Evolutionary conservation across 148 eudicot species (phyloP).

Genomic region (Polygonum aviculare): DNA sequence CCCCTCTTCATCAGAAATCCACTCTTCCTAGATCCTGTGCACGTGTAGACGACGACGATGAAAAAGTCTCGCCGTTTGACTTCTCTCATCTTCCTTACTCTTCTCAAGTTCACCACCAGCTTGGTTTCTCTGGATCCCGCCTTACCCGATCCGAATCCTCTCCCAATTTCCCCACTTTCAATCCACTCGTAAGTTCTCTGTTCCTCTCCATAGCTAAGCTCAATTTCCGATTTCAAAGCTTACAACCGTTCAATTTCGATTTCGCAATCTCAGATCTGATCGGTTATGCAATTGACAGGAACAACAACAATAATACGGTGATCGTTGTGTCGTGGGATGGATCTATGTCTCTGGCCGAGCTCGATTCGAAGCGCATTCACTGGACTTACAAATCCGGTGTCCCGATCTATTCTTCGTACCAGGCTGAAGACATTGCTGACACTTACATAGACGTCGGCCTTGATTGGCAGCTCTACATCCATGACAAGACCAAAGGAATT

Average conservation of each 20-base stretch:
- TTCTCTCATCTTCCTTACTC: neutral
- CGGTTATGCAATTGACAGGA: neutral
- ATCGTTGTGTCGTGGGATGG: neutral
- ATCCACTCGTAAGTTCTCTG: neutral
- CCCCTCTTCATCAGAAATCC: neutral
- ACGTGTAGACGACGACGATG: neutral
- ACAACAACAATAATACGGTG: neutral
- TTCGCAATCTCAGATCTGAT: neutral
- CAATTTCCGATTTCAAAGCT: neutral
- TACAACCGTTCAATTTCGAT: neutral
- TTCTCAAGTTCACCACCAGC: constrained; percentile 8
- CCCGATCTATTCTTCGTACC: constrained; percentile 3
- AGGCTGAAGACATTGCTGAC: neutral
- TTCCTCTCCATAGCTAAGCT: neutral
- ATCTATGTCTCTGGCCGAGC: neutral
- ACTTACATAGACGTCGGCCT: constrained; percentile 6
- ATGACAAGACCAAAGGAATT: constrained; percentile 3
- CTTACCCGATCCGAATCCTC: neutral
- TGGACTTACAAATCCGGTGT: constrained; percentile 9
- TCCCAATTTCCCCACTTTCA: constrained; percentile 2
- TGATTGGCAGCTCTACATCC: constrained; percentile 8
- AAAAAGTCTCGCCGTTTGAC: constrained; percentile 5
- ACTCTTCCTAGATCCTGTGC: neutral
- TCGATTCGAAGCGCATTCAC: neutral
- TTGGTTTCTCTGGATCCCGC: neutral